These are phyloP conservation scores for Aureobasidium lini DNA, from an alignment of 2,329 filamentous ascomycete species.

Conservation along the genomic window DNA sequence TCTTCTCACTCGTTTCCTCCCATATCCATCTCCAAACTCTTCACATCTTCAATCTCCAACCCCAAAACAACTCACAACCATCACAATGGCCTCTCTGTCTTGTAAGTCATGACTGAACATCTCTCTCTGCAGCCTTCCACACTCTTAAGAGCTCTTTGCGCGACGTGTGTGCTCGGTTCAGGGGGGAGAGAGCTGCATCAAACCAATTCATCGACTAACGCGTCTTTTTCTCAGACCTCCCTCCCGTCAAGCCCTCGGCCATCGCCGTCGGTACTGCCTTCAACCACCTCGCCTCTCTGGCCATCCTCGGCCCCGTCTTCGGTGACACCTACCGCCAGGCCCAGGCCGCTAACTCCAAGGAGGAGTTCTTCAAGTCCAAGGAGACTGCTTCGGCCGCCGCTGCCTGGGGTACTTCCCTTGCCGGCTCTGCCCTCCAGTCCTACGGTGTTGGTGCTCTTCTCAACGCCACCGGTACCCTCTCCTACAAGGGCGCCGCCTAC, in stretches of 20 bases:
- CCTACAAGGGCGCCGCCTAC: slow-evolving; percentile 96
- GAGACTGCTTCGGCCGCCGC: slow-evolving; percentile 82
- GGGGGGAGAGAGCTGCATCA: not conserved
- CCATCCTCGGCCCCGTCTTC: slow-evolving; percentile 81
- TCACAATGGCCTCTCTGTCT: slow-evolving; percentile 49
- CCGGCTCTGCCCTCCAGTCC: slow-evolving; percentile 67
- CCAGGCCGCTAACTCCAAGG: slow-evolving; percentile 84
- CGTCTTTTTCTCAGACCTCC: slow-evolving; percentile 47
- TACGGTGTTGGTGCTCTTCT: slow-evolving; percentile 39
- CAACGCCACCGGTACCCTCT: slow-evolving; percentile 90
- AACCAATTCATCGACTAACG: slow-evolving; percentile 14
- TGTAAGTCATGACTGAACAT: slow-evolving; percentile 38
- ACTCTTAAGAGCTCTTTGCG: not conserved
- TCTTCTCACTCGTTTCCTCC: slow-evolving; percentile 7
- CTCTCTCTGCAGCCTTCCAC: not conserved
- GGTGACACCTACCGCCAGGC: slow-evolving; percentile 91
- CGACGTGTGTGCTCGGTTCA: not conserved
- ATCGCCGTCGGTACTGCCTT: slow-evolving; percentile 94
- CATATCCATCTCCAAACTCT: slow-evolving; percentile 11
- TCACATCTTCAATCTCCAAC: not conserved
- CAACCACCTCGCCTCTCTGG: slow-evolving; percentile 86
- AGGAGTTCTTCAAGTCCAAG: slow-evolving; percentile 92
- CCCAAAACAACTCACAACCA: slow-evolving; percentile 16
- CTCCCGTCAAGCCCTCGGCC: slow-evolving; percentile 91
- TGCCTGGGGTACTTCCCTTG: slow-evolving; percentile 82